A percentile compares a stretch with the other conserved stretches of the same genome.
These are phyloP conservation scores for Neltuma alba DNA, from an alignment of 306 rosid genomes.

Conservation along the genomic window DNA sequence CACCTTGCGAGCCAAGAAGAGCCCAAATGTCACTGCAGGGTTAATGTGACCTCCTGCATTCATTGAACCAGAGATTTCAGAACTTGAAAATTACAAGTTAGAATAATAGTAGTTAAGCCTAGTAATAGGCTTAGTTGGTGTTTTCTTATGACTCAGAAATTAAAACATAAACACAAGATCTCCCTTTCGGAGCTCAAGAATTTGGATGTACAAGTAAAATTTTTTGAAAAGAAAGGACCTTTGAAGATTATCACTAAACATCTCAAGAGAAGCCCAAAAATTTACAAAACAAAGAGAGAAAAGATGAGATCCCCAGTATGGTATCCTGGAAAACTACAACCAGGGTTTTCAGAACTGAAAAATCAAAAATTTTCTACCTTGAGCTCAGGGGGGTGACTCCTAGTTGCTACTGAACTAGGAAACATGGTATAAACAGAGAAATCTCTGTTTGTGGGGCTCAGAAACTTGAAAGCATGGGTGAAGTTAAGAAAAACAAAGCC, in stretches of 20 bases:
- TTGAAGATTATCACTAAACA: background rate
- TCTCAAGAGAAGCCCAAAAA: background rate
- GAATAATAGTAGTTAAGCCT: background rate
- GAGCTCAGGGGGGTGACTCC: background rate
- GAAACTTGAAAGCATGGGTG: background rate
- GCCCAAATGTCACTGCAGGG: too few species aligned
- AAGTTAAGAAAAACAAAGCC: background rate
- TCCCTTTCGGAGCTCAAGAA: background rate
- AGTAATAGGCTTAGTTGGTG: background rate
- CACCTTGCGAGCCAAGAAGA: slow-evolving; percentile 88
- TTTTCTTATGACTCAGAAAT: background rate
- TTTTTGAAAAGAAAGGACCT: background rate
- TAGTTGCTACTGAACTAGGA: background rate
- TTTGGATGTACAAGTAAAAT: background rate
- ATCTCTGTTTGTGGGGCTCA: background rate
- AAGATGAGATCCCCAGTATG: background rate
- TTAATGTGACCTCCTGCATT: too few species aligned
- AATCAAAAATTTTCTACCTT: background rate
- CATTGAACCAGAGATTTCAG: background rate
- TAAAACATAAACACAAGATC: background rate
- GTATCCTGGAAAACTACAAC: background rate
- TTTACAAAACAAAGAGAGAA: too few species aligned
- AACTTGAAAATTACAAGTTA: background rate
- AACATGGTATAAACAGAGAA: background rate
- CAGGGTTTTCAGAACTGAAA: background rate